These are phyloP conservation scores for Hymenoscyphus occultus DNA, from an alignment of 2,329 filamentous ascomycete genomes.

Conservation along the genomic window DNA sequence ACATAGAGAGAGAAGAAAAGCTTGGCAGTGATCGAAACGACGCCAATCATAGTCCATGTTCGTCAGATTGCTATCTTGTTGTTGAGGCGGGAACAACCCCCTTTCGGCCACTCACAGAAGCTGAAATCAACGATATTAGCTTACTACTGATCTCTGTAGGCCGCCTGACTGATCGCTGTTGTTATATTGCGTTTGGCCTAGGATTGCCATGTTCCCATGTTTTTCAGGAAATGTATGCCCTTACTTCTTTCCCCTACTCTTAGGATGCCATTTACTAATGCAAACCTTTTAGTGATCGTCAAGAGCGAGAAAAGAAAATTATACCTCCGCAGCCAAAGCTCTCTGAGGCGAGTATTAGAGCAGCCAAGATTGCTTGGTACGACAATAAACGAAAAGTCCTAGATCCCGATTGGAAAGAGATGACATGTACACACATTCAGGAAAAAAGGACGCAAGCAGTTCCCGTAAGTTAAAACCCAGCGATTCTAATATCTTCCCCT, in stretches of 20 bases:
- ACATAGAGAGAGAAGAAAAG: constrained; percentile 11
- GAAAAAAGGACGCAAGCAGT: constrained; percentile 42
- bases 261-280: neutral
- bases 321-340: neutral
- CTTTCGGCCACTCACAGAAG: neutral
- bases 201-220: constrained; percentile 32
- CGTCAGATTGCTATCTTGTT: neutral
- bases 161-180: constrained; percentile 21
- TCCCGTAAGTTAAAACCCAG: constrained; percentile 48
- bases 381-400: constrained; percentile 29
- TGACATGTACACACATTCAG: constrained; percentile 29
- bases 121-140: constrained; percentile 12
- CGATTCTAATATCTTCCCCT: constrained; percentile 38
- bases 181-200: constrained; percentile 27
- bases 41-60: neutral
- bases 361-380: constrained; percentile 31
- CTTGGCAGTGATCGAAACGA: neutral
- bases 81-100: neutral
- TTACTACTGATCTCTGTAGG: constrained; percentile 24
- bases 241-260: neutral
- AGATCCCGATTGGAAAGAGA: constrained; percentile 25
- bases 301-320: constrained; percentile 10
- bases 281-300: constrained; percentile 17
- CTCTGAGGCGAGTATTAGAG: neutral
- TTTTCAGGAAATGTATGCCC: constrained; percentile 8